Evolutionary conservation across 352 stramenopile genomes (phyloP).

Genomic region (Pythium brassicae): DNA sequence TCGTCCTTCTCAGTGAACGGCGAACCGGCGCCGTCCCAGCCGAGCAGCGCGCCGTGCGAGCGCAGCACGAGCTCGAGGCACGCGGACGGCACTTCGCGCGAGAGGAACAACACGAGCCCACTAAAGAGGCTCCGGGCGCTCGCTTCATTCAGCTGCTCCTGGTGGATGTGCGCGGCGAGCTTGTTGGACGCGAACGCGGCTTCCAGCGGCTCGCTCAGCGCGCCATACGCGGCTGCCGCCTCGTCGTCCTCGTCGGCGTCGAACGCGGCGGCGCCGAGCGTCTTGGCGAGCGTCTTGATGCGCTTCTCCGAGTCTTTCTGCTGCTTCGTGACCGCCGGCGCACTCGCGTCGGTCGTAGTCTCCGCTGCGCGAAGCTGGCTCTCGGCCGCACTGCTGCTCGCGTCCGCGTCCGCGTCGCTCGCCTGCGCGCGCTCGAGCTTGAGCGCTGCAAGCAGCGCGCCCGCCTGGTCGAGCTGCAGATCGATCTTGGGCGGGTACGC

Average conservation of each 20-base stretch:
- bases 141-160: constrained; percentile 76
- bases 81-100: constrained; percentile 92
- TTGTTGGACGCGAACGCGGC: constrained; percentile 79
- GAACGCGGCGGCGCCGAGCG: constrained; percentile 28
- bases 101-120: constrained; percentile 89
- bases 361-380: constrained; percentile 28
- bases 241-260: constrained; percentile 66
- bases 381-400: constrained; percentile 24
- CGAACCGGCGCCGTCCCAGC: constrained; percentile 93
- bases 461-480: constrained; percentile 70
- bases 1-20: constrained; percentile 89
- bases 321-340: constrained; percentile 36
- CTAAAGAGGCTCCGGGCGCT: constrained; percentile 78
- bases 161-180: constrained; percentile 73
- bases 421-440: constrained; percentile 53
- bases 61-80: constrained; percentile 96
- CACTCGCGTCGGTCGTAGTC: constrained; percentile 17
- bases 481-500: constrained; percentile 93
- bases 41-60: constrained; percentile 92
- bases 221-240: constrained; percentile 61
- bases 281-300: constrained; percentile 65
- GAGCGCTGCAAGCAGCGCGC: constrained; percentile 61
- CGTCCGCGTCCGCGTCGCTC: constrained; percentile 22
- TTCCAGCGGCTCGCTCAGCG: constrained; percentile 91
- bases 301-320: constrained; percentile 88